Evolutionary conservation across 2,329 filamentous ascomycete species (phyloP), one percentile per base, ranked within the genome.

Genomic region (Claviceps pazoutovae): DNA sequence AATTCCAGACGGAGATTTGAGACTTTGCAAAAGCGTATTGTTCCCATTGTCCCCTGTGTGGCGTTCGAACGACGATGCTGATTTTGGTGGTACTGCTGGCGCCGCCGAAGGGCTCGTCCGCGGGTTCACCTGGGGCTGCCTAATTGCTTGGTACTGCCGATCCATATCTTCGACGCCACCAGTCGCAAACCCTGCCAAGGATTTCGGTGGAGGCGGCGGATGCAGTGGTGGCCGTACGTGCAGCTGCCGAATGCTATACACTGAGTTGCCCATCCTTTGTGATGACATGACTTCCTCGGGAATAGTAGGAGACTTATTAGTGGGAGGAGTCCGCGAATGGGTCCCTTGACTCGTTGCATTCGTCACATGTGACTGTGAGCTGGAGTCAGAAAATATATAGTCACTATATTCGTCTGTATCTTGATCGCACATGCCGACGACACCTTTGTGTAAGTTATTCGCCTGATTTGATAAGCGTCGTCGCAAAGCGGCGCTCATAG

Each of bases 281-380:
- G 19, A 23, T 13, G n/a, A 48, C n/a, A 44, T 30, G 34, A 45
- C 51, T 23, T 58, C 53, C 13, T 58, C 57, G 11, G 53, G 53
- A 41, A 59, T 56, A 2, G 56, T 53, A 14, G 53, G 52, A 34
- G 54, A 53, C 5, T 51, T 13, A n/a, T 51, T 13, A n/a, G 54
- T 57, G 4, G 52, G 43, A 19, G 52, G 43, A 36, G 48, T 44
- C 39, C 51, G 51, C 19, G 54, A 44, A 16, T 54, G 43, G 7
- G 44, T 49, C n/a, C 41, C 43, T 45, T 51, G 51, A 13, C 53
- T 52, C 13, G 51, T 51, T n/a, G 51, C 50, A 11, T 52, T 52
- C 42, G 50, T 53, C n/a, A 44, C 48, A 5, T 44, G 44, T 45
- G 57, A 58, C n/a, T 54, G 48, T 21, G 45, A 51, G 51, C 57